These are phyloP conservation scores for Podospora pseudocomata DNA, from an alignment of 495 filamentous ascomycete species.

Conservation along the genomic window DNA sequence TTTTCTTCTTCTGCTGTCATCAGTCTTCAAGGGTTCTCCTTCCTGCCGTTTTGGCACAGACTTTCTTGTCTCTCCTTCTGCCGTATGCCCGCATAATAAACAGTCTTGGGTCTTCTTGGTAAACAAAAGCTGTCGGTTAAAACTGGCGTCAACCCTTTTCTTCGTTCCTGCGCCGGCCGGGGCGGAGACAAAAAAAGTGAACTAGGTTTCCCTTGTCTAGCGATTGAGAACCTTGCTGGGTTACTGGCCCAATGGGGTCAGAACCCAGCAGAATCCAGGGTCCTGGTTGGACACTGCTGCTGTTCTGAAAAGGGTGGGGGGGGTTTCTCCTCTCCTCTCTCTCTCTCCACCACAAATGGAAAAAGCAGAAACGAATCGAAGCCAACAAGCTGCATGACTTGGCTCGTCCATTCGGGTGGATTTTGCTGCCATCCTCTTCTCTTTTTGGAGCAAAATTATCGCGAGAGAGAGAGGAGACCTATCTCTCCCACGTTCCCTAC, in stretches of 20 bases:
- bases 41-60: conserved; percentile 2
- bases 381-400: neutral
- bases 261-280: conserved; percentile 1
- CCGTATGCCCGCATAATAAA: neutral
- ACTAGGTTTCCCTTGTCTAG: neutral
- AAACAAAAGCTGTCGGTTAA: neutral
- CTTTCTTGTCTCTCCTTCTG: neutral
- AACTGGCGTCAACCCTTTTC: neutral
- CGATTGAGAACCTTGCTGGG: neutral
- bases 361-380: conserved; percentile 3
- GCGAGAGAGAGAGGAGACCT: too few relatives aligned
- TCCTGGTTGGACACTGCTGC: neutral
- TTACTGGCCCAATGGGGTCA: neutral
- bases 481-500: too few relatives aligned
- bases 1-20: neutral
- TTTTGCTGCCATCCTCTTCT: neutral
- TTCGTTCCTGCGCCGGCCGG: neutral
- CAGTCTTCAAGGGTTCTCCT: neutral
- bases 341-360: neutral
- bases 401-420: neutral
- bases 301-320: neutral
- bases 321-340: neutral
- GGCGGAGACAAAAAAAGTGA: neutral
- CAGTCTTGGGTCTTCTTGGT: too few relatives aligned
- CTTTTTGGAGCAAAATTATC: neutral